Evolutionary conservation across 306 rosid genomes (phyloP), one percentile per base, ranked within the genome.

Genomic region (Begonia masoniana): DNA sequence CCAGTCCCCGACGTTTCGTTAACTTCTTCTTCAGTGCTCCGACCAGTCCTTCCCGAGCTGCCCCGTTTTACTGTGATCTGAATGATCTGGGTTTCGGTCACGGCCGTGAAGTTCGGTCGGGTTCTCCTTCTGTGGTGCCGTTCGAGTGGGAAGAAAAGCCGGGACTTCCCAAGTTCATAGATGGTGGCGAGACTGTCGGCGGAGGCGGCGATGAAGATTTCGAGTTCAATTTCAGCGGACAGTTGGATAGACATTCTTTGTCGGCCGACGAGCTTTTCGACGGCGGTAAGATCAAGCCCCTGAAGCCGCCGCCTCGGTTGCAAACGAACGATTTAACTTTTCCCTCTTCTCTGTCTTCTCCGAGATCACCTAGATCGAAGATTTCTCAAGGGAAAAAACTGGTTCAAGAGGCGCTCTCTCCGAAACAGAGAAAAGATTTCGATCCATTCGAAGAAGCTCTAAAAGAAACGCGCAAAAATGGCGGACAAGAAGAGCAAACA

Each of bases 11-110:
- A 52, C 72, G 84, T 10, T 74, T 91, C 43, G 72, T 74, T 31
- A 72, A 67, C 71, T 78, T 74, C 75, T 66, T 67, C 94, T 69
- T 58, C 81, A 81, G 88, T 59, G 96, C 99, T 3, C 99, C 99
- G 10, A 68, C 96, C 47, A 86, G 96, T 57, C 96, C 99, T 46
- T 56, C 74, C 9, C 81, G 82, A 0, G 41, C 63, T 39, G 62
- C 85, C 7, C 43, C 83, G 14, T 71, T 79, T 66, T 67, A 56
- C 61, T 35, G 41, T 14, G 71, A 73, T 3, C 41, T 63, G 51
- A 12, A 64, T 41, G 26, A 55, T 10, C 48, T 69, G 53, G 47
- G 51, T 41, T 15, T 1, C 35, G 15, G n/a, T 46, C 60, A 41
- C 13, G 52, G 51, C 47, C 43, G 15, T 15, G 42, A 35, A 1